phyloP scores from a whole-genome alignment of 2,329 filamentous ascomycete species.

The Beauveria medogensis region DNA sequence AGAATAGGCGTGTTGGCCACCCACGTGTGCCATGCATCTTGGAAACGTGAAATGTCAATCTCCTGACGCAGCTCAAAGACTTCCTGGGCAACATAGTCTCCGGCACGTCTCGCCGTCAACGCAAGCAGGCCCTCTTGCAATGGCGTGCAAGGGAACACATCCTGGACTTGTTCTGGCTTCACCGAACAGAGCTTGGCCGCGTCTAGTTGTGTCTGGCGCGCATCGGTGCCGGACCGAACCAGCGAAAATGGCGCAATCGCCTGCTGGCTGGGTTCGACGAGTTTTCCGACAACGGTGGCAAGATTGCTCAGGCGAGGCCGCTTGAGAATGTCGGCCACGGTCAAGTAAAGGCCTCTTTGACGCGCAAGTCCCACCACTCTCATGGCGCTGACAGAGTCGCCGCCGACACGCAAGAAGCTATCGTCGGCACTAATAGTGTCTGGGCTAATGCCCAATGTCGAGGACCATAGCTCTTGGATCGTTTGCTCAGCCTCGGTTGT shows the following conservation, averaged over 20 bases:
- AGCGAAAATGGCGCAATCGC: neutral
- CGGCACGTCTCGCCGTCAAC: constrained; percentile 11
- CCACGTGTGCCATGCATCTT: constrained; percentile 13
- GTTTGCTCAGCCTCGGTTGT: neutral
- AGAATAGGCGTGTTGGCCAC: constrained; percentile 12
- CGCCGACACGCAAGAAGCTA: constrained; percentile 1
- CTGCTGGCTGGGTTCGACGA: neutral
- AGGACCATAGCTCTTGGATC: constrained; percentile 1
- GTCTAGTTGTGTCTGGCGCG: neutral
- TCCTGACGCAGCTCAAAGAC: constrained; percentile 11
- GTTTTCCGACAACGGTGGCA: constrained; percentile 22
- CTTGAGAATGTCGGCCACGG: constrained; percentile 37
- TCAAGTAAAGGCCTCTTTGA: constrained; percentile 30
- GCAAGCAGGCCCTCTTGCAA: constrained; percentile 17
- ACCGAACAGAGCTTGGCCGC: constrained; percentile 13
- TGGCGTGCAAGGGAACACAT: constrained; percentile 17
- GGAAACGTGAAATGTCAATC: constrained; percentile 11
- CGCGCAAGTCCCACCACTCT: constrained; percentile 36
- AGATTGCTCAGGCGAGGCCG: constrained; percentile 36
- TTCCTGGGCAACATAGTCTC: constrained; percentile 15
- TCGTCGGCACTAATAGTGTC: constrained; percentile 13
- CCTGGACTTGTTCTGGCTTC: constrained; percentile 10
- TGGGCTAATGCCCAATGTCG: neutral
- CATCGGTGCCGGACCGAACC: neutral
- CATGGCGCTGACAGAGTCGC: constrained; percentile 42